A percentile compares a stretch with the other conserved stretches of the same genome.
phyloP scores from a whole-genome alignment of 352 stramenopile genomes.

The Globisporangium abappressorium region DNA sequence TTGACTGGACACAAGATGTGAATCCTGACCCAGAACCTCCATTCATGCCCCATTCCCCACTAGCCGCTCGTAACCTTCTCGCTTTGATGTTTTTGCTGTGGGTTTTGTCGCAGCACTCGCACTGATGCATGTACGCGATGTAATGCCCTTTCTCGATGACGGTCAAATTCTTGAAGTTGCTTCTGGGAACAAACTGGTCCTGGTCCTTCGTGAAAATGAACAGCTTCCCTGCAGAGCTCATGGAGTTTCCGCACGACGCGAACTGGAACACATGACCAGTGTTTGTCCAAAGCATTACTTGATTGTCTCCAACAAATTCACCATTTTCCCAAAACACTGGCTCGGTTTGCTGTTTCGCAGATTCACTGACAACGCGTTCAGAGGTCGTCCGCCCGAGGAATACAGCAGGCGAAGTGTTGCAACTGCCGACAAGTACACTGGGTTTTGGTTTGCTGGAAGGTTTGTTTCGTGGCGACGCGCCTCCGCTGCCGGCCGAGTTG shows the following conservation, averaged over 20 bases:
- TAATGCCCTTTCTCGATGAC: conserved; percentile 52
- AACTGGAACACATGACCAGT: conserved; percentile 69
- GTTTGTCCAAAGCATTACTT: conserved; percentile 69
- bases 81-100: neutral
- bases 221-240: conserved; percentile 41
- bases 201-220: conserved; percentile 85
- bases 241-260: conserved; percentile 23
- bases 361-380: neutral
- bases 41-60: conserved; percentile 1
- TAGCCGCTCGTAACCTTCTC: neutral
- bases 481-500: conserved; percentile 15
- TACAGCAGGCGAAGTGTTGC: conserved; percentile 36
- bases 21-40: conserved; percentile 27
- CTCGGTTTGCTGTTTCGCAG: conserved; percentile 6
- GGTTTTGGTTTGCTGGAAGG: conserved; percentile 26
- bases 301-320: conserved; percentile 57
- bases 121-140: conserved; percentile 54
- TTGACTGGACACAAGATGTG: conserved; percentile 40
- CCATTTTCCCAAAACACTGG: conserved; percentile 57
- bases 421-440: conserved; percentile 46
- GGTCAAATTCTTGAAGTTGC: conserved; percentile 56
- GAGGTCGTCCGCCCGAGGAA: conserved; percentile 20
- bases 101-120: conserved; percentile 36
- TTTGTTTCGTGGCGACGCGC: conserved; percentile 20
- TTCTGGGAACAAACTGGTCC: conserved; percentile 77